Base-by-base conservation (phyloP, 257 asterid genomes). In the Ehretia macrophylla region DNA sequence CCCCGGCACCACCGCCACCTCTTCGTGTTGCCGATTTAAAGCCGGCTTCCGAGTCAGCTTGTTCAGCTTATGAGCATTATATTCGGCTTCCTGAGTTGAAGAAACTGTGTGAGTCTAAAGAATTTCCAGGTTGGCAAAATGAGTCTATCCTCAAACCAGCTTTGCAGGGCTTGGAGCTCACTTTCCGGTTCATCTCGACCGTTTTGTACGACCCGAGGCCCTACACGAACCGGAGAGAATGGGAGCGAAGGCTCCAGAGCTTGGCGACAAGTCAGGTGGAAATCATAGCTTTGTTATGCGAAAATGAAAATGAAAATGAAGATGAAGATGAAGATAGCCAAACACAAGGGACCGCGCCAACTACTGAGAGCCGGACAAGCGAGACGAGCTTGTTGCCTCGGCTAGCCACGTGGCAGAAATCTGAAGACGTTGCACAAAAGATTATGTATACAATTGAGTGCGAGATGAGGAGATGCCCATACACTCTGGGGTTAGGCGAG, bases 401-500 rank as follows among this genome's bases (percentile, higher is more conserved):
- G 46, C 85, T 91, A 2, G 82, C 83, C 56, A 51, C 79, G 71
- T 91, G 98, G 98, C 72, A 66, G 32, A 81, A 75, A 57, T 75
- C 80, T 32, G 92, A 85, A 61, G 85, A 64, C n/a, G 70, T 82
- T 0, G 90, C 87, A 17, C 76, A 78, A 74, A 85, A 69, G 77
- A 77, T 91, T 11, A 71, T 76, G 44, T 81, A 83, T 68, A 62
- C 83, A 23, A 84, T 91, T 58, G 98, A 91, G 75, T 70, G 88
- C 39, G 77, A 72, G 81, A 85, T 91, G 98, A 80, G 82, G 79
- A 70, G 79, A 39, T 77, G 83, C 38, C 89, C 88, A 19, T 88
- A 68, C 80, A 91, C 98, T 1, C 60, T 91, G 16, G 98, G 98
- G 5, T 68, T 91, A 57, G 98, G 98, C 1, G 96, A 91, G 75